Base-by-base conservation (phyloP, 345 rosid species). In the Euphorbia lathyris region DNA sequence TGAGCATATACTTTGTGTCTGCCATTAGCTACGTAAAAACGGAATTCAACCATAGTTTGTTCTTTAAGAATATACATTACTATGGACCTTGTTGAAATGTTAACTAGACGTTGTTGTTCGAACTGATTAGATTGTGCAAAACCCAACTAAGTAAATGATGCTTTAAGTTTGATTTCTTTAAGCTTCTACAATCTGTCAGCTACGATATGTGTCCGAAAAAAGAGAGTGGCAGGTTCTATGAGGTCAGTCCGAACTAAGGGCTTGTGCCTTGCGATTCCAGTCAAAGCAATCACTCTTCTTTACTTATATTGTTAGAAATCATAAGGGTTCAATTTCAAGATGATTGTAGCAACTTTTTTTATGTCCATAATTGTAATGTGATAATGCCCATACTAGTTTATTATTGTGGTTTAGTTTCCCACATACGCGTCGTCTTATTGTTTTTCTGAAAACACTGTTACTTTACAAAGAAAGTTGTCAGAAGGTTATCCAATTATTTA, bases 51-150 rank as follows among this genome's bases (percentile, higher is more conserved):
- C n/a, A n/a, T 29, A 5, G 58, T 12, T 22, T 56, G 19, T 56
- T 27, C 60, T 16, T 17, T n/a, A 30, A 17, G 63, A 19, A 6
- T 32, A 59, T 17, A 17, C 17, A 14, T n/a, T n/a, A 2, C n/a
- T 40, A 2, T 63, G 5, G 51, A 40, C 42, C 30, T 26, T 26
- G 14, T 36, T 32, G 64, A 0, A 8, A 38, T 17, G n/a, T 60
- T 11, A 29, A 29, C 63, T 30, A n/a, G 13, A 30, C 5, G 34
- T 19, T 60, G 5, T 34, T 32, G 43, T 60, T 60, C 36, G 26
- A 60, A 60, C 64, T 32, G 25, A 60, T 60, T 12, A 34, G n/a
- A 60, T 60, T 60, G 43, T n/a, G 42, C 22, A n/a, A 58, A 58
- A 19, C 13, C 32, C 40, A 12, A 7, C 14, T 19, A 30, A n/a